Conservation (phyloP, 2,329 filamentous ascomycete species). For the Truncatella angustata region DNA sequence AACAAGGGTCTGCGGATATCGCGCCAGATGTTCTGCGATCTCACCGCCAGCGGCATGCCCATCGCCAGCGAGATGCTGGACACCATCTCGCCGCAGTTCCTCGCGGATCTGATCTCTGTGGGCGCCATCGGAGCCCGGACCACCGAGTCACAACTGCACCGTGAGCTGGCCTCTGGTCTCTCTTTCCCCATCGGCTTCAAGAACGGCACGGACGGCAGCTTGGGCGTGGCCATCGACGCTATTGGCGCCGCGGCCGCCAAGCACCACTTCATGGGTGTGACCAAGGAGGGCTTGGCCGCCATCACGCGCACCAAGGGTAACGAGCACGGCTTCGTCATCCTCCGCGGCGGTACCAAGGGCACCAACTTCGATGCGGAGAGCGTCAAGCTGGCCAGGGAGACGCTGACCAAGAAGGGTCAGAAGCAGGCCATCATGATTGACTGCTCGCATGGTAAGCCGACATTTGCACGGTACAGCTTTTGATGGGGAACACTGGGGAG, state of each 20-base stretch:
- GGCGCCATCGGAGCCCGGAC: slow-evolving; percentile 95
- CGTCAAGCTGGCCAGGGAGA: slow-evolving; percentile 76
- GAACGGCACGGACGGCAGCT: slow-evolving; percentile 93
- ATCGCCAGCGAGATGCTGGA: slow-evolving; percentile 98
- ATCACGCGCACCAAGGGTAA: slow-evolving; percentile 94
- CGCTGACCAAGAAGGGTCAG: slow-evolving; percentile 77
- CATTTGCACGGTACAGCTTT: no score
- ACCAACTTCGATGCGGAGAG: slow-evolving; percentile 91
- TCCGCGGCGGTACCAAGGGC: slow-evolving; percentile 86
- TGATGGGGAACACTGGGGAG: no score
- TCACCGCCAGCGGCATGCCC: slow-evolving; percentile 84
- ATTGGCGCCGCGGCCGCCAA: slow-evolving; percentile 82
- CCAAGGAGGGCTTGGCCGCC: slow-evolving; percentile 92
- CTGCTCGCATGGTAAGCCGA: slow-evolving; percentile 86
- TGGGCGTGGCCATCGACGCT: slow-evolving; percentile 90
- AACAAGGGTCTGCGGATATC: slow-evolving; percentile 95
- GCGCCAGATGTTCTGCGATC: slow-evolving; percentile 88
- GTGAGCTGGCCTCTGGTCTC: slow-evolving; percentile 90
- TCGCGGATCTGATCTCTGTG: slow-evolving; percentile 91
- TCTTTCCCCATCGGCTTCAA: slow-evolving; percentile 99
- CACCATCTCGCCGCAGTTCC: slow-evolving; percentile 96
- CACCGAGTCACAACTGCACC: slow-evolving; percentile 94
- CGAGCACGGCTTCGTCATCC: slow-evolving; percentile 95
- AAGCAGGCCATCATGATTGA: slow-evolving; percentile 95
- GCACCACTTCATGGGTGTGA: slow-evolving; percentile 98